Evolutionary conservation across 768 basidiomycete species (phyloP), one percentile per base, ranked within the genome.

Genomic region (Boletus bicolor): DNA sequence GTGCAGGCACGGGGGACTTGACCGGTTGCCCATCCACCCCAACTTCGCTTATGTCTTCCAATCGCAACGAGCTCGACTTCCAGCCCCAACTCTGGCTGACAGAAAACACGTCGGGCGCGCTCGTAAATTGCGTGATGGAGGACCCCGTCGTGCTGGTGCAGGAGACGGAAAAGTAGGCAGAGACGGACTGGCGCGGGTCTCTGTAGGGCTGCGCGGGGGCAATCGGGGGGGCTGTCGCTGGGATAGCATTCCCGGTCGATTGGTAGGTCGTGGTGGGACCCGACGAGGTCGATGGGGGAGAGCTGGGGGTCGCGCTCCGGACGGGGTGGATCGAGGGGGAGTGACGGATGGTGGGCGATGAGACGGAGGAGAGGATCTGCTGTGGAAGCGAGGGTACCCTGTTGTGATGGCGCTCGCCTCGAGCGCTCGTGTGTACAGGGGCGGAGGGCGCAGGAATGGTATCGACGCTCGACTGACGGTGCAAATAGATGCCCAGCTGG

Each of bases 1-100:
- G 64, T 2, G 70, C 70, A 55, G 72, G 72, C 12, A 61, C 57
- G 10, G 63, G 61, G 8, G 65, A 56, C 61, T 75, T 76, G 49
- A 69, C 58, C 26, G 62, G 61, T n/a, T 66, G 57, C 17, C 66
- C 61, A 55, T 70, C 66, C 15, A 75, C 68, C 36, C 70, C 67
- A 15, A 72, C 72, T 48, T 82, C 64, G 57, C 75, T 64, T 62
- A 79, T 77, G 53, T 68, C 82, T 51, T 84, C 81, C 19, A 76
- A 77, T 15, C 78, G 67, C 48, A 86, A 66, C 19, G 80, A 80
- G 55, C 77, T 79, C 51, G 79, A 80, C 74, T 93, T 93, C 93
- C 93, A 95, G 0, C 93, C 94, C 94, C 93, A 96, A 59, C 89
- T 91, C 76, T 94, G 91, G 56, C 85, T 84, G 44, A 93, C 78